Base-by-base conservation (phyloP, 176 grass and related monocot species). In the Guadua angustifolia region DNA sequence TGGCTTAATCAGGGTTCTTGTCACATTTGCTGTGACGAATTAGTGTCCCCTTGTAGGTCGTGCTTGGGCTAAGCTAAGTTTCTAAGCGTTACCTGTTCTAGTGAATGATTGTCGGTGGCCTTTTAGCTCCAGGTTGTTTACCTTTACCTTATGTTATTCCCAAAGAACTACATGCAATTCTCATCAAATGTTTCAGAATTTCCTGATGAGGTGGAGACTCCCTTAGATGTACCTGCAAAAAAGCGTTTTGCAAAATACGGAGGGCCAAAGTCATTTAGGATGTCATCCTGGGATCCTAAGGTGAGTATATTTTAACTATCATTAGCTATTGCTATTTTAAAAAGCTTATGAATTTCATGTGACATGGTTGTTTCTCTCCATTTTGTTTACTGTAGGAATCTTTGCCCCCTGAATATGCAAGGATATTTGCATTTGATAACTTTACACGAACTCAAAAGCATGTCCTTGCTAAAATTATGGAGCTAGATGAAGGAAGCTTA, bases 131-230 rank as follows among this genome's bases (percentile, higher is more conserved):
- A 69, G 49, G 57, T 77, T 36, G 8, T 51, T 43, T 44, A 73
- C 24, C 4, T 55, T 69, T 33, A 26, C 45, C 18, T 80, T 45
- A 79, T 24, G 24, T 66, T 25, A 53, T 81, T 82, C 43, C 63
- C 33, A 77, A 74, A 83, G 10, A 11, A 40, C 56, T 59, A 59
- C 58, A 85, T 36, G 17, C 44, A 77, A 19, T 81, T 79, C n/a
- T 59, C 43, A 59, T 52, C 7, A 77, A 38, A 73, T 66, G 77
- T 90, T 85, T 62, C 91, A 98, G 96, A 98, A 81, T 98, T 94
- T 88, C 96, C 96, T 19, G 93, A 98, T 85, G 93, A 98, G 83
- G 93, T 98, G 83, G 96, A 98, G 66, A 98, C 96, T 43, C 96
- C 96, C 72, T 77, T 98, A 59, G 91, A 95, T 90, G 60, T 92